These are phyloP conservation scores for Kodamaea anthophila DNA, from an alignment of 1,139 yeast genomes.

Conservation along the genomic window DNA sequence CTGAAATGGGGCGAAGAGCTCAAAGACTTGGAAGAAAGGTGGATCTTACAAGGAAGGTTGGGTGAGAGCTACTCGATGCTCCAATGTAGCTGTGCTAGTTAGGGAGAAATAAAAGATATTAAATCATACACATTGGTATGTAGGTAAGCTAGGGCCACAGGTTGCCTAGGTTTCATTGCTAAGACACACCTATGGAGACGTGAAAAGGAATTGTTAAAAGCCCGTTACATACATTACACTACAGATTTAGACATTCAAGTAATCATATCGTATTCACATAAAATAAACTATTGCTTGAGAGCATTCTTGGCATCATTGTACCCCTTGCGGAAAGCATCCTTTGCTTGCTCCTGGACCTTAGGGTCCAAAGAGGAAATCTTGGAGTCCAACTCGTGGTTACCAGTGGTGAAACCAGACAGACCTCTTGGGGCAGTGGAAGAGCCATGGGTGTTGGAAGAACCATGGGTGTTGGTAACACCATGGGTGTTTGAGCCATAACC, in stretches of 20 bases:
- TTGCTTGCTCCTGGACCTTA: conserved; percentile 30
- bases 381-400: conserved; percentile 28
- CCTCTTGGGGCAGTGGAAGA: conserved; percentile 3
- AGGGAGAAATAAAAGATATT: too few relatives aligned
- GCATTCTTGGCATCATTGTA: conserved; percentile 31
- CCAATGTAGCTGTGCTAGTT: conserved; percentile 64
- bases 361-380: conserved; percentile 31
- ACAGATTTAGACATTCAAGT: neutral
- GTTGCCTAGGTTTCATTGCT: too few relatives aligned
- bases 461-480: conserved; percentile 3
- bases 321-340: conserved; percentile 33
- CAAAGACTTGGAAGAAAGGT: conserved; percentile 48
- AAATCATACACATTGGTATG: too few relatives aligned
- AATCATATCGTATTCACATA: neutral
- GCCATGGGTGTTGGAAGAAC: conserved; percentile 3
- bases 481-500: neutral
- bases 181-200: too few relatives aligned
- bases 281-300: conserved; percentile 12
- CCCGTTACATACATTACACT: neutral
- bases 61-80: conserved; percentile 48
- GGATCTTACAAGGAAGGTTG: conserved; percentile 45
- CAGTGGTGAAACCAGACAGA: conserved; percentile 23
- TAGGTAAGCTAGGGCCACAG: too few relatives aligned
- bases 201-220: too few relatives aligned
- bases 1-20: conserved; percentile 59